Base-by-base conservation (phyloP, 352 stramenopile species). In the Phytophthora constricta region DNA sequence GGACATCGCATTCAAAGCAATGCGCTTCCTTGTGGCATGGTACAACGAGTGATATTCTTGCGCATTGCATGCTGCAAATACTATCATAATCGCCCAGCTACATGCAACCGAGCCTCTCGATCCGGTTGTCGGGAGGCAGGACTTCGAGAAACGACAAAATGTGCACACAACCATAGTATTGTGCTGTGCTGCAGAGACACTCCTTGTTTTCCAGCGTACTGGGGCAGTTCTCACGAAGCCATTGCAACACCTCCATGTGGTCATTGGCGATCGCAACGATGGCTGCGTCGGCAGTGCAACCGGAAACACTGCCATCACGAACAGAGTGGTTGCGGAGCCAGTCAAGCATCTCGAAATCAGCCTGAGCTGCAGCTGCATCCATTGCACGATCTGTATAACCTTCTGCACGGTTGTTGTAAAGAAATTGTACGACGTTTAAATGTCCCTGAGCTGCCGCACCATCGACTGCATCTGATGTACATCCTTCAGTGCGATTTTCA, bases 171-270 rank as follows among this genome's bases (percentile, higher is more conserved):
- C 62, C 62, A 33, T 67, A 74, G 31, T 70, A 70, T 42, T 67
- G 54, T 1, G 61, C 66, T 31, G 57, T 62, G 19, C 39, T 56
- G 34, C 33, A 59, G 27, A 70, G 54, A 37, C 58, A 39, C 46
- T 58, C 55, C 2, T 13, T 22, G 25, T 26, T 54, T 8, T 53
- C 48, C 41, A 70, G 22, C 11, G 26, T 37, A 45, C 27, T 28
- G 13, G 55, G 9, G 42, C 58, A 74, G 26, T 70, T n/a, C 11
- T 62, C 42, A 22, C 61, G 61, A 28, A 74, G 54, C 66, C 66
- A 74, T n/a, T 52, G 25, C 54, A 70, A 41, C 13, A 70, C 66
- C 41, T 74, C 66, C 19, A 74, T 27, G 54, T 74, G 60, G 42
- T 74, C 61, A 17, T 67, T 46, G n/a, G 55, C 54, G 7, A 74